Conservation (phyloP, 2,329 filamentous ascomycete species). For the Grosmannia huntii region DNA sequence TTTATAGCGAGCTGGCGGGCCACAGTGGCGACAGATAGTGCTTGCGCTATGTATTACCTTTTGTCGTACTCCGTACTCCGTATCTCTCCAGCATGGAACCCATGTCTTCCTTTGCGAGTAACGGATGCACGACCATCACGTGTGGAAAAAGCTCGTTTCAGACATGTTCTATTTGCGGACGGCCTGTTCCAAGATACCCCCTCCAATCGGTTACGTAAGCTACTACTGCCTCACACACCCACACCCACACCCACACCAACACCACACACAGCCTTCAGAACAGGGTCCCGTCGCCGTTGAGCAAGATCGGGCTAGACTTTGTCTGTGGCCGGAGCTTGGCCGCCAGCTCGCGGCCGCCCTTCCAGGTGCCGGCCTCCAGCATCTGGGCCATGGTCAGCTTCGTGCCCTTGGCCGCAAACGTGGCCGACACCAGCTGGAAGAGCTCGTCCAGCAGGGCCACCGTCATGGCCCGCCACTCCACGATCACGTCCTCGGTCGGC, state of each 20-base stretch:
- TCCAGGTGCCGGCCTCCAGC: constrained; percentile 42
- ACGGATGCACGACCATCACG: too few relatives aligned
- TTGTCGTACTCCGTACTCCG: too few relatives aligned
- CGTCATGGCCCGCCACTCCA: constrained; percentile 47
- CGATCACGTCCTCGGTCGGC: constrained; percentile 39
- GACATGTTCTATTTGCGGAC: too few relatives aligned
- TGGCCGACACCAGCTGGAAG: constrained; percentile 26
- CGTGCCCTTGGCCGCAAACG: constrained; percentile 21
- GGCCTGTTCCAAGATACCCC: neutral
- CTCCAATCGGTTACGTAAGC: neutral
- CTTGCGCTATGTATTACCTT: too few relatives aligned
- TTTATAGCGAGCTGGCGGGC: too few relatives aligned
- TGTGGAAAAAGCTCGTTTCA: too few relatives aligned
- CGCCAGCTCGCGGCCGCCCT: constrained; percentile 65
- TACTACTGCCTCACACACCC: neutral
- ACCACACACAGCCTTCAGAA: constrained; percentile 37
- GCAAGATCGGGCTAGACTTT: constrained; percentile 72
- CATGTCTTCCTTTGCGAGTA: too few relatives aligned
- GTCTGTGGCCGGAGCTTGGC: constrained; percentile 68
- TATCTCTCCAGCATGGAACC: too few relatives aligned
- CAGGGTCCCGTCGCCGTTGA: constrained; percentile 67
- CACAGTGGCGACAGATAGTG: neutral
- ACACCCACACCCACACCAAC: neutral
- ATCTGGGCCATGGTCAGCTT: constrained; percentile 34
- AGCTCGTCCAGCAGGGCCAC: constrained; percentile 40